Conservation (phyloP, 1,139 yeast species). For the Pneumocystis sp. region DNA sequence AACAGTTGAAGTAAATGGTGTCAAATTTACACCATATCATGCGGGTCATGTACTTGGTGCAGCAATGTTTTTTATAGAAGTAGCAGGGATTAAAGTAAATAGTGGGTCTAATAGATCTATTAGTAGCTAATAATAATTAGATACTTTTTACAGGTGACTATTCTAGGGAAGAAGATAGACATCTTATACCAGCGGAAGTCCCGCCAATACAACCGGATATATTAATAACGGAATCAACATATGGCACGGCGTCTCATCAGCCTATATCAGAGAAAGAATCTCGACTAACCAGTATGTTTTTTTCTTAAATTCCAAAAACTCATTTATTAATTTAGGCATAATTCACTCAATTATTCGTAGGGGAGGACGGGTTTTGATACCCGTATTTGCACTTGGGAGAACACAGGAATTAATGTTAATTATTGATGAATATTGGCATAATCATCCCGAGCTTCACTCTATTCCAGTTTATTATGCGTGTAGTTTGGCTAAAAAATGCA, state of each 20-base stretch:
- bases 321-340: slow-evolving; percentile 23
- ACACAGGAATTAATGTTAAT: slow-evolving; percentile 86
- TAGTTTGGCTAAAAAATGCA: slow-evolving; percentile 82
- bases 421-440: slow-evolving; percentile 86
- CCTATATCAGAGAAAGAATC: slow-evolving; percentile 75
- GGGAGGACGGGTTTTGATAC: slow-evolving; percentile 86
- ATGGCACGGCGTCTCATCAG: slow-evolving; percentile 95
- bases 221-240: slow-evolving; percentile 85
- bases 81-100: slow-evolving; percentile 60
- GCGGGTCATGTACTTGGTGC: slow-evolving; percentile 99
- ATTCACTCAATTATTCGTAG: slow-evolving; percentile 72
- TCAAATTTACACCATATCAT: slow-evolving; percentile 91
- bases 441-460: slow-evolving; percentile 66
- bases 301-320: neutral
- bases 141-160: slow-evolving; percentile 90
- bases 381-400: slow-evolving; percentile 91
- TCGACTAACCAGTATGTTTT: slow-evolving; percentile 40
- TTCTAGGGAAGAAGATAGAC: slow-evolving; percentile 90
- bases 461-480: slow-evolving; percentile 85
- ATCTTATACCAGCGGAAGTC: slow-evolving; percentile 85
- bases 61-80: slow-evolving; percentile 90
- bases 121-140: neutral
- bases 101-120: neutral
- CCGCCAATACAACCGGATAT: slow-evolving; percentile 85
- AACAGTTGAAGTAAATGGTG: slow-evolving; percentile 84